A percentile compares a stretch with the other conserved stretches of the same genome.
phyloP scores from a whole-genome alignment of 176 grass and related monocot species.

The Themeda triandra region DNA sequence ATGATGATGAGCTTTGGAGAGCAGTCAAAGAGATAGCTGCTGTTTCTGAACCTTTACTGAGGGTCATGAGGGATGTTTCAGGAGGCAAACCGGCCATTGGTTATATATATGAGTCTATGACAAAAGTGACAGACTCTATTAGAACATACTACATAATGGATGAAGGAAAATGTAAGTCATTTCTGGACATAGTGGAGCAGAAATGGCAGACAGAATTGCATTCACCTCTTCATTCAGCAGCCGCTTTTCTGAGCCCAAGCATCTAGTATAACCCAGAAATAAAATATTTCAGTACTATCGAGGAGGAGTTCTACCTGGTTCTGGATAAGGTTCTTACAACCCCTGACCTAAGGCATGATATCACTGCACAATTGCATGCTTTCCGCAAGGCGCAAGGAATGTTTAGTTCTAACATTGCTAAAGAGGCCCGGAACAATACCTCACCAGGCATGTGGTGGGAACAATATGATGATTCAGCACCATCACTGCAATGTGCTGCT shows the following conservation, averaged over 20 bases:
- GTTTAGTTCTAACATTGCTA: constrained; percentile 87
- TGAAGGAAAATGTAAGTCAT: no score
- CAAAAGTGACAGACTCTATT: no score
- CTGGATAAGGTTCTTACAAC: constrained; percentile 71
- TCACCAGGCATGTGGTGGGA: constrained; percentile 92
- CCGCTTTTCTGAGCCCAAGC: constrained; percentile 85
- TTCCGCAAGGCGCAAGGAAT: constrained; percentile 81
- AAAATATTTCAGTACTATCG: constrained; percentile 64
- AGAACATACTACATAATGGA: no score
- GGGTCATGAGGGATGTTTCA: no score
- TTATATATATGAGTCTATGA: no score
- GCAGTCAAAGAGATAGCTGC: constrained; percentile 79
- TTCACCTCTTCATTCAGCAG: constrained; percentile 84
- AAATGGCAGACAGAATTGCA: no score
- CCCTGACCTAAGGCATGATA: constrained; percentile 76
- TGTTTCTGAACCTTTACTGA: constrained; percentile 92
- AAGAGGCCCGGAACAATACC: constrained; percentile 77
- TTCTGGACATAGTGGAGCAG: no score
- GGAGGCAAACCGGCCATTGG: no score
- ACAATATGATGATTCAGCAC: constrained; percentile 83
- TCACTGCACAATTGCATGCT: constrained; percentile 67
- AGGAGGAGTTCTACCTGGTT: constrained; percentile 76
- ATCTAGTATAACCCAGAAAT: constrained; percentile 86
- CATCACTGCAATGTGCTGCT: constrained; percentile 67
- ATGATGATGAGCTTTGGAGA: constrained; percentile 81